Percentiles rank a stretch among this genome's conserved stretches.
Evolutionary conservation across 2,329 filamentous ascomycete species (phyloP).

Genomic region (Colletotrichum kahawae): DNA sequence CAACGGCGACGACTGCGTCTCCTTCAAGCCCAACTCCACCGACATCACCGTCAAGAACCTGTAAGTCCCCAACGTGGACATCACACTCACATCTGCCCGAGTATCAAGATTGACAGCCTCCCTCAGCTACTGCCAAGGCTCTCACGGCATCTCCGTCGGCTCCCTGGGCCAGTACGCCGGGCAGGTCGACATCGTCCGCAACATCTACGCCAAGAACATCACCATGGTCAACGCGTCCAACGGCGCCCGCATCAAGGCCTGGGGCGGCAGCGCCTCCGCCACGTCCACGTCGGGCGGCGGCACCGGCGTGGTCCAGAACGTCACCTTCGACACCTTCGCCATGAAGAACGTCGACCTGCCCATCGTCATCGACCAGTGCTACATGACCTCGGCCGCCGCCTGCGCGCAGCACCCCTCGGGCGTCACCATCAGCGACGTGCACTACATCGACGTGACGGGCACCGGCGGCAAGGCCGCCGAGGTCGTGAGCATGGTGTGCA

Average conservation of each 20-base stretch:
- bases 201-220: constrained; percentile 67
- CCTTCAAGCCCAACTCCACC: constrained; percentile 77
- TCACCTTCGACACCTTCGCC: constrained; percentile 68
- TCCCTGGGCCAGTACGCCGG: constrained; percentile 71
- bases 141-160: constrained; percentile 76
- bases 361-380: constrained; percentile 31
- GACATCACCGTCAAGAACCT: constrained; percentile 73
- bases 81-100: constrained; percentile 76
- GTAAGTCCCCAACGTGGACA: constrained; percentile 34
- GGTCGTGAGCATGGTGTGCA: constrained; percentile 7
- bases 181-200: constrained; percentile 70
- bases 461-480: not conserved
- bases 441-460: not conserved
- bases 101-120: constrained; percentile 43
- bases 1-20: constrained; percentile 74
- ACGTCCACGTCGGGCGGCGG: constrained; percentile 69
- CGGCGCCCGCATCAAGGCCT: constrained; percentile 76
- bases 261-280: constrained; percentile 55
- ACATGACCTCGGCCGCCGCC: constrained; percentile 30
- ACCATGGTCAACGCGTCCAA: constrained; percentile 65
- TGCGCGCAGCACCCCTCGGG: not conserved
- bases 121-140: constrained; percentile 73
- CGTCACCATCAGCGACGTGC: not conserved
- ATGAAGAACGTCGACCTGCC: constrained; percentile 63
- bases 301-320: constrained; percentile 61